A percentile compares a stretch with the other conserved stretches of the same genome.
Evolutionary conservation across 2,329 filamentous ascomycete species (phyloP).

Genomic region (Aureobasidium namibiae): DNA sequence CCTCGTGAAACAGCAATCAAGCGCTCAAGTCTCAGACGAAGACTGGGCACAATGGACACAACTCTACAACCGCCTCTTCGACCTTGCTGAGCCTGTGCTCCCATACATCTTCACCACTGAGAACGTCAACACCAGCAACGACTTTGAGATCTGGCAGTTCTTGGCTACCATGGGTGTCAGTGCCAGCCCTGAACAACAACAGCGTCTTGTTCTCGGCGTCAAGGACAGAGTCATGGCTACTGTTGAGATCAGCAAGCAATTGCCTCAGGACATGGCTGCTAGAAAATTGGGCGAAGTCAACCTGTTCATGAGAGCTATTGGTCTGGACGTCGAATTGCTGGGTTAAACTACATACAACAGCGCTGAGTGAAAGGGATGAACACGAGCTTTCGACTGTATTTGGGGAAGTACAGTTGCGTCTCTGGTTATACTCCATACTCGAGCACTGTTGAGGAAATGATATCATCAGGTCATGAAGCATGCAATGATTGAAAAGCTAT

Average conservation of each 20-base stretch:
- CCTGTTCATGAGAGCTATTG: constrained; percentile 96
- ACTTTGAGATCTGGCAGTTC: constrained; percentile 98
- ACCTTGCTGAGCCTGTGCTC: constrained; percentile 73
- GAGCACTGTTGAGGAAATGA: not conserved
- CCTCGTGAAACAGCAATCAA: constrained; percentile 75
- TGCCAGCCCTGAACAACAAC: constrained; percentile 88
- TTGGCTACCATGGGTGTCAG: constrained; percentile 90
- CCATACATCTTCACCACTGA: constrained; percentile 82
- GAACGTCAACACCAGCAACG: constrained; percentile 67
- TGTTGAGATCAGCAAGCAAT: constrained; percentile 76
- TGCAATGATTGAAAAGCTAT: not conserved
- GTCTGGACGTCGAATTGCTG: constrained; percentile 83
- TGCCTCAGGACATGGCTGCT: constrained; percentile 77
- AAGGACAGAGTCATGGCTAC: constrained; percentile 98
- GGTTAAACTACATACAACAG: constrained; percentile 35
- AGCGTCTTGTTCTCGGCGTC: constrained; percentile 85
- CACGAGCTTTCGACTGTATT: not conserved
- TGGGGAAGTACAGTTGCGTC: not conserved
- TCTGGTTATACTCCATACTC: not conserved
- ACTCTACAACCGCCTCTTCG: constrained; percentile 81
- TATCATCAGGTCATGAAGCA: not conserved
- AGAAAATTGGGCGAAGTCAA: constrained; percentile 88
- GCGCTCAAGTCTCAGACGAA: constrained; percentile 56
- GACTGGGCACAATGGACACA: constrained; percentile 76
- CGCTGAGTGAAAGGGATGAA: not conserved